phyloP scores from a whole-genome alignment of 768 basidiomycete species.

The Steccherinum ochraceum region DNA sequence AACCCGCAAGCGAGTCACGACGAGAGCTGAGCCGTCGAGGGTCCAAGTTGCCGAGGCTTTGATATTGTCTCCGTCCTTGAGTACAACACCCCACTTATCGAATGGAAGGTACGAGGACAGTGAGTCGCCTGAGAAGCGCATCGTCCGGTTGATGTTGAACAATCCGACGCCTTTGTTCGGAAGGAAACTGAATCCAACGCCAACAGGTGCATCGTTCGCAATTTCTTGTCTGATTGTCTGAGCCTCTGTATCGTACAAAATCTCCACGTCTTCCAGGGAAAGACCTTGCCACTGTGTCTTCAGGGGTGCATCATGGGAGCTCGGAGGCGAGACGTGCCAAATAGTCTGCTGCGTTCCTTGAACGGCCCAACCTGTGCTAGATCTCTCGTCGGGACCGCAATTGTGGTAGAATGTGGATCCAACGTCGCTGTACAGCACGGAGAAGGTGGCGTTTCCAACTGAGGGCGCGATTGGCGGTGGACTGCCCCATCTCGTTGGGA shows the following conservation, averaged over 20 bases:
- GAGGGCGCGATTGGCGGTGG: constrained; percentile 28
- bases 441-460: constrained; percentile 38
- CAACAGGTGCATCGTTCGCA: constrained; percentile 7
- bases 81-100: constrained; percentile 25
- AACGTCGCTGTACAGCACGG: constrained; percentile 48
- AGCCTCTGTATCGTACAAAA: constrained; percentile 36
- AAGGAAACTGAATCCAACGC: constrained; percentile 32
- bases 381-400: constrained; percentile 29
- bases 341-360: constrained; percentile 30
- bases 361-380: constrained; percentile 36
- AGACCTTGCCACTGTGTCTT: constrained; percentile 23
- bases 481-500: constrained; percentile 37
- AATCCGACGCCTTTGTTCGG: constrained; percentile 43
- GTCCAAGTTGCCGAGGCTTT: constrained; percentile 38
- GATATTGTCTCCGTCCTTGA: constrained; percentile 4
- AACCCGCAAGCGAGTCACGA: constrained; percentile 38
- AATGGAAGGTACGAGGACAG: constrained; percentile 8
- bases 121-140: constrained; percentile 14
- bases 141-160: constrained; percentile 31
- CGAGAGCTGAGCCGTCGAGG: constrained; percentile 33
- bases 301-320: not conserved
- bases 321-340: constrained; percentile 23
- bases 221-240: constrained; percentile 29
- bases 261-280: constrained; percentile 27
- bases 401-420: constrained; percentile 38